phyloP scores from a whole-genome alignment of 495 filamentous ascomycete genomes.

The Hypomontagnella monticulosa region DNA sequence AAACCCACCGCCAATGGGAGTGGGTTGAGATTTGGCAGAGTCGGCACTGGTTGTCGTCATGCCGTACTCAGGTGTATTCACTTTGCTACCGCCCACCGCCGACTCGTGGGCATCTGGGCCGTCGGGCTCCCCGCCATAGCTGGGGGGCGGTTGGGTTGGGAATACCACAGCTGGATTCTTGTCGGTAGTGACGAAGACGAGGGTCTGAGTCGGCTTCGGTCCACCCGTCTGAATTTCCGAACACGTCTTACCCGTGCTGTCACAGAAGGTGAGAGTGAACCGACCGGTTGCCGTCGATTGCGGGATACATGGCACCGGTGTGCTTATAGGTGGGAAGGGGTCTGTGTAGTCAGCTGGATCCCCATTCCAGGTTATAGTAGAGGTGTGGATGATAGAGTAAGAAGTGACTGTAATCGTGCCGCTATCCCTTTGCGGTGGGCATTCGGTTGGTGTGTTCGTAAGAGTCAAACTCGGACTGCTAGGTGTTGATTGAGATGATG shows the following conservation, averaged over 20 bases:
- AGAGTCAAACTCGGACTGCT: conserved; percentile 11
- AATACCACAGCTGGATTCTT: conserved; percentile 61
- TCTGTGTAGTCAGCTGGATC: conserved; percentile 55
- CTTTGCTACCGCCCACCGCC: conserved; percentile 16
- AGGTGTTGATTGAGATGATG: conserved; percentile 12
- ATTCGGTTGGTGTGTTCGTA: conserved; percentile 36
- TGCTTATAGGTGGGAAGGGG: conserved; percentile 51
- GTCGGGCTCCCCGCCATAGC: conserved; percentile 52
- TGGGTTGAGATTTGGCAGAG: conserved; percentile 30
- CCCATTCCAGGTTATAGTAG: conserved; percentile 56
- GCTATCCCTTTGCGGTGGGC: conserved; percentile 20
- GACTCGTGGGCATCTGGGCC: conserved; percentile 42
- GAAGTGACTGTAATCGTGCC: conserved; percentile 37
- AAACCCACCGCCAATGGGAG: not conserved
- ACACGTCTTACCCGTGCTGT: conserved; percentile 39
- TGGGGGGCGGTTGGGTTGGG: conserved; percentile 49
- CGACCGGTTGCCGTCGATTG: conserved; percentile 38
- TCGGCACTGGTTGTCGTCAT: conserved; percentile 21
- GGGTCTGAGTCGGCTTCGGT: conserved; percentile 32
- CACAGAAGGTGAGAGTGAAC: conserved; percentile 53
- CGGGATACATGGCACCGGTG: conserved; percentile 48
- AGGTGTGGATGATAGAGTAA: conserved; percentile 56
- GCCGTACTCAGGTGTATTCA: conserved; percentile 47
- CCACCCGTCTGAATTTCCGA: conserved; percentile 40
- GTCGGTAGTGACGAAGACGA: conserved; percentile 57